A percentile compares a stretch with the other conserved stretches of the same genome.
Conservation (phyloP, 2,329 filamentous ascomycete genomes). For the Ceratocystis papillata region DNA sequence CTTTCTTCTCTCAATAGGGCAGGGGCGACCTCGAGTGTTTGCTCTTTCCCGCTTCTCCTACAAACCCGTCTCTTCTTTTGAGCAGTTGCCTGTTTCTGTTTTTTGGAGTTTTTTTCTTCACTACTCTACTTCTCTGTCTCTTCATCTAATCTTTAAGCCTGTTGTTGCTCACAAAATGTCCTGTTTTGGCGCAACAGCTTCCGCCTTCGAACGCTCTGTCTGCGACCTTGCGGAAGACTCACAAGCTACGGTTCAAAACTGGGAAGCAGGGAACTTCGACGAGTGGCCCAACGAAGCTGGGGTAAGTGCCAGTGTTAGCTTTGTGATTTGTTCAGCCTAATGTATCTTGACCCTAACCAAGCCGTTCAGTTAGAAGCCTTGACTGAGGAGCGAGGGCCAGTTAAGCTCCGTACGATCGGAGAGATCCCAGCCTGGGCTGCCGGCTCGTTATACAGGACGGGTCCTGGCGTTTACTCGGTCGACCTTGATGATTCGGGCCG, state of each 20-base stretch:
- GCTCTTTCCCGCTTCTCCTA: neutral
- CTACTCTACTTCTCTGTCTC: neutral
- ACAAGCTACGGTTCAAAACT: neutral
- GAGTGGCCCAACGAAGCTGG: constrained; percentile 42
- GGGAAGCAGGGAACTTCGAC: constrained; percentile 29
- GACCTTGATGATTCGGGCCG: constrained; percentile 29
- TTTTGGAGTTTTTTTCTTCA: neutral
- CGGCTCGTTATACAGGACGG: constrained; percentile 63
- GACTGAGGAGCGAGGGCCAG: constrained; percentile 53
- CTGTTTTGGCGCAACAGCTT: neutral
- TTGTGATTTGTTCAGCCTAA: no score
- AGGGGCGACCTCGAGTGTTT: neutral
- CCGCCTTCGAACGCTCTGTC: neutral
- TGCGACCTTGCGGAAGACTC: neutral
- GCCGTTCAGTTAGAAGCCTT: constrained; percentile 52
- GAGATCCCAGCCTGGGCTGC: constrained; percentile 59
- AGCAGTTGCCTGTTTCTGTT: neutral
- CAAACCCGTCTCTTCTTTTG: neutral
- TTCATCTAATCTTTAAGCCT: neutral
- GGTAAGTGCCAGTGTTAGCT: constrained; percentile 29
- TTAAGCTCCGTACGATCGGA: constrained; percentile 54
- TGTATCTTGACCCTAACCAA: neutral
- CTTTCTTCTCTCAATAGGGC: neutral
- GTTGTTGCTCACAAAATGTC: neutral
- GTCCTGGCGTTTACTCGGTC: constrained; percentile 55